Evolutionary conservation across 768 basidiomycete species (phyloP).

Genomic region (Psilocybe cubensis): DNA sequence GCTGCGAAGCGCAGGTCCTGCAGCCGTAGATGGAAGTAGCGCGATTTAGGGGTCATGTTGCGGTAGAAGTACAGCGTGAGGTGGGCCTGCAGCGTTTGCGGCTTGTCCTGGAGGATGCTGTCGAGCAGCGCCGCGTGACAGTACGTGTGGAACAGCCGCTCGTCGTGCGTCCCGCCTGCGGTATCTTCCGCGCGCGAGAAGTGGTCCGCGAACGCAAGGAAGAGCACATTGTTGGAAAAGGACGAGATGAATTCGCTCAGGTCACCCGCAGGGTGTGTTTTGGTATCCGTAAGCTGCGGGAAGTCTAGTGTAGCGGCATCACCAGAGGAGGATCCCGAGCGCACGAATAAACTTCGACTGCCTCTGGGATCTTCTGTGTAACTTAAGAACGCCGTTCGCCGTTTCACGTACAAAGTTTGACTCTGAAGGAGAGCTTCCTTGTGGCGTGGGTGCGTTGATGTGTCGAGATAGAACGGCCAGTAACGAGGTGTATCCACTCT

Average conservation of each 20-base stretch:
- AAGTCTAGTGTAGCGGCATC: conserved; percentile 88
- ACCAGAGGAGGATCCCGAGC: conserved; percentile 83
- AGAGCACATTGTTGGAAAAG: conserved; percentile 80
- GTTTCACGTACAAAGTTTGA: conserved; percentile 91
- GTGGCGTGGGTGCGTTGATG: conserved; percentile 68
- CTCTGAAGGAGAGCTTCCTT: conserved; percentile 69
- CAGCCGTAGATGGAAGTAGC: conserved; percentile 67
- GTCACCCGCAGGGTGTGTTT: conserved; percentile 70
- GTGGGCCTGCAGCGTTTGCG: conserved; percentile 75
- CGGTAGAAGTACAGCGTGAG: conserved; percentile 73
- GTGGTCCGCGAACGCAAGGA: conserved; percentile 82
- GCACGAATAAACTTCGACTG: conserved; percentile 87
- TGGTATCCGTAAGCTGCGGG: conserved; percentile 70
- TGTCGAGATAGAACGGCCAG: conserved; percentile 90
- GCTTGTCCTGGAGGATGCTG: conserved; percentile 90
- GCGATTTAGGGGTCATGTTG: conserved; percentile 56
- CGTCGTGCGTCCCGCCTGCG: conserved; percentile 59
- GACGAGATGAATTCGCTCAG: conserved; percentile 86
- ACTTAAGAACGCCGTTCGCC: conserved; percentile 88
- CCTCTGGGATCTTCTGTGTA: conserved; percentile 95
- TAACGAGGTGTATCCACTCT: conserved; percentile 93
- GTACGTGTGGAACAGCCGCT: conserved; percentile 68
- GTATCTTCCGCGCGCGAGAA: conserved; percentile 64
- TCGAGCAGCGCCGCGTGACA: conserved; percentile 82
- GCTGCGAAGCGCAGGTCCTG: conserved; percentile 76